These are phyloP conservation scores for Baorangia bicolor DNA, from an alignment of 768 basidiomycete genomes.

Conservation along the genomic window DNA sequence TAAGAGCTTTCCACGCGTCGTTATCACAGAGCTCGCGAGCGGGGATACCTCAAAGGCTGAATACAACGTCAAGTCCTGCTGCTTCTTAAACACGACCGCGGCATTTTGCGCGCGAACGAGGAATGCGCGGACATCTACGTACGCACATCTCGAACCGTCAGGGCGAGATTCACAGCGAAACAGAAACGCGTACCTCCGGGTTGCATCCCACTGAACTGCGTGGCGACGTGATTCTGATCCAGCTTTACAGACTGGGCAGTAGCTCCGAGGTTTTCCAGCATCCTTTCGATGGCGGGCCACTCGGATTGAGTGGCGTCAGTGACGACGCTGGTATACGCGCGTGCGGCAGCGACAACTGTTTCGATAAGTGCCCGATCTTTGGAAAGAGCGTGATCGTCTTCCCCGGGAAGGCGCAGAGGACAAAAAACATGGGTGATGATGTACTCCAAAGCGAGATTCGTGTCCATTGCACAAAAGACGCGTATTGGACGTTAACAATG, in stretches of 20 bases:
- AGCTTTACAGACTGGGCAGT: conserved; percentile 6
- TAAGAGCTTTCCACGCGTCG: conserved; percentile 39
- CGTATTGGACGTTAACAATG: too few relatives aligned
- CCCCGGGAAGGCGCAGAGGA: conserved; percentile 39
- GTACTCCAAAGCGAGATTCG: conserved; percentile 20
- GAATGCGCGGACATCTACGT: conserved; percentile 38
- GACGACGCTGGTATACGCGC: not conserved
- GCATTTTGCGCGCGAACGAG: conserved; percentile 48
- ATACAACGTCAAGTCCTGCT: not conserved
- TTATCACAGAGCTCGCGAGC: conserved; percentile 32
- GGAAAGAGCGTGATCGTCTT: conserved; percentile 26
- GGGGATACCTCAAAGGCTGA: conserved; percentile 44
- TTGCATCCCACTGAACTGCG: conserved; percentile 18
- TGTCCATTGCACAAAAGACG: not conserved
- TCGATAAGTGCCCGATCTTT: conserved; percentile 29
- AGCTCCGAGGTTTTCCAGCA: conserved; percentile 20
- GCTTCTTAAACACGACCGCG: conserved; percentile 38
- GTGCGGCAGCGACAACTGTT: conserved; percentile 19
- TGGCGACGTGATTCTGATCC: not conserved
- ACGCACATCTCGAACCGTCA: too few relatives aligned
- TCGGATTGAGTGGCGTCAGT: not conserved
- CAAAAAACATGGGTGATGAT: conserved; percentile 41
- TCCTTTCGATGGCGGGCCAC: conserved; percentile 15
- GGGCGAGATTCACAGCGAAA: too few relatives aligned
- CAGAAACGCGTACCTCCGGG: conserved; percentile 18